These are phyloP conservation scores for Dictyostelium discoideum DNA, from an alignment of 78 protist genomes.

Conservation along the genomic window DNA sequence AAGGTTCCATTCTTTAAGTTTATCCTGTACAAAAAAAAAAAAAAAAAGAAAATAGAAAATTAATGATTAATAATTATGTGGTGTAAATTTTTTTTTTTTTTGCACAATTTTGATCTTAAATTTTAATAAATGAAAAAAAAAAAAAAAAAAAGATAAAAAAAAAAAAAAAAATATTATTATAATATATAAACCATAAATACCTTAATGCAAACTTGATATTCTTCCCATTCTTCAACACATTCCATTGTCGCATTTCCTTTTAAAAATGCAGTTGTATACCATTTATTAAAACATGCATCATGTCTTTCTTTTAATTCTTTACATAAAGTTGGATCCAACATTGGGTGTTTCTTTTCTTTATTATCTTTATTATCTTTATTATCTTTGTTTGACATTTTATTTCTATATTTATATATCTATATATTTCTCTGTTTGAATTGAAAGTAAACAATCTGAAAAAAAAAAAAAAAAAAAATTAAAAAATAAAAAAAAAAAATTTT, in stretches of 20 bases:
- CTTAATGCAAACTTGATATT: slow-evolving; percentile 79
- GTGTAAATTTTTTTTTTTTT: too few species aligned
- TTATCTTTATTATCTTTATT: slow-evolving; percentile 8
- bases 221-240: slow-evolving; percentile 82
- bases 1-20: slow-evolving; percentile 68
- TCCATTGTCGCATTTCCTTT: slow-evolving; percentile 49
- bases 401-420: neutral
- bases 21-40: slow-evolving; percentile 3
- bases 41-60: neutral
- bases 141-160: neutral
- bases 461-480: neutral
- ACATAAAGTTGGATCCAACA: slow-evolving; percentile 65
- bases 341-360: slow-evolving; percentile 33
- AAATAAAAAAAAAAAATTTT: neutral
- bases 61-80: neutral
- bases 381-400: neutral
- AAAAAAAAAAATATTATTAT: neutral
- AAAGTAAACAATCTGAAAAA: neutral
- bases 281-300: slow-evolving; percentile 76
- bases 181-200: neutral
- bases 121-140: too few species aligned
- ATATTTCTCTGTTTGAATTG: neutral
- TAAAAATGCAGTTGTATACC: slow-evolving; percentile 71
- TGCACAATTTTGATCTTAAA: too few species aligned
- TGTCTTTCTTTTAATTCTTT: slow-evolving; percentile 79